Percentiles rank a stretch among this genome's conserved stretches.
Conservation (phyloP, 441 rosid genomes). For the Arabidopsis hybrid region DNA sequence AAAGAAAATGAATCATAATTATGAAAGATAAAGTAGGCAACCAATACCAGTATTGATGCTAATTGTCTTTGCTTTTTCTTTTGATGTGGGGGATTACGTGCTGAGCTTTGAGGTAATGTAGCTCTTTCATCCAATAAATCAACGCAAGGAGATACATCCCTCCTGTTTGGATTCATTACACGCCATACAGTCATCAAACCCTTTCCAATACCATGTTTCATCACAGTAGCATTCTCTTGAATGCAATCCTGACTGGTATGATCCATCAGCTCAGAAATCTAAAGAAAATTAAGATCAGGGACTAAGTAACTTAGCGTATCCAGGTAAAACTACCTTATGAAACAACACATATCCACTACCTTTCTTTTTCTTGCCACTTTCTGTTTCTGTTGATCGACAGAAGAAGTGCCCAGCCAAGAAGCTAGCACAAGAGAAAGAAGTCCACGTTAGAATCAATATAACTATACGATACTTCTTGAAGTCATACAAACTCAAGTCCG, state of each 20-base stretch:
- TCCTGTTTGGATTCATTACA: constrained; percentile 69
- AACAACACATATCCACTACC: constrained; percentile 53
- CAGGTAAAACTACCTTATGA: neutral
- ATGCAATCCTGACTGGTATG: constrained; percentile 37
- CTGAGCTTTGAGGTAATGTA: constrained; percentile 45
- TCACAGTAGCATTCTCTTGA: constrained; percentile 46
- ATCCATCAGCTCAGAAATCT: constrained; percentile 41
- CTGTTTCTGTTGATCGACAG: constrained; percentile 50
- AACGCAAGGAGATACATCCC: constrained; percentile 60
- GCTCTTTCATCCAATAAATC: constrained; percentile 46
- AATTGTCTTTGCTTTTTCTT: constrained; percentile 56
- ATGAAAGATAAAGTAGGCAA: neutral
- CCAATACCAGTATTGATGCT: constrained; percentile 58
- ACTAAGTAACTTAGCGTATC: neutral
- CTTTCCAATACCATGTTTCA: constrained; percentile 92
- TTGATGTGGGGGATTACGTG: constrained; percentile 33
- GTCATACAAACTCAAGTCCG: constrained; percentile 5
- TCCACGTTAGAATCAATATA: constrained; percentile 17
- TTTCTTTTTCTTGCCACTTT: constrained; percentile 65
- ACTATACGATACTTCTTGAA: neutral
- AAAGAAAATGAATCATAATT: constrained; percentile 17
- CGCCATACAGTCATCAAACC: constrained; percentile 95
- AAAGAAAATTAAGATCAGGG: constrained; percentile 23
- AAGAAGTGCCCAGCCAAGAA: constrained; percentile 44
- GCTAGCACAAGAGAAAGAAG: constrained; percentile 48